These are phyloP conservation scores for Fusarium citri DNA, from an alignment of 2,329 filamentous ascomycete genomes.

Conservation along the genomic window DNA sequence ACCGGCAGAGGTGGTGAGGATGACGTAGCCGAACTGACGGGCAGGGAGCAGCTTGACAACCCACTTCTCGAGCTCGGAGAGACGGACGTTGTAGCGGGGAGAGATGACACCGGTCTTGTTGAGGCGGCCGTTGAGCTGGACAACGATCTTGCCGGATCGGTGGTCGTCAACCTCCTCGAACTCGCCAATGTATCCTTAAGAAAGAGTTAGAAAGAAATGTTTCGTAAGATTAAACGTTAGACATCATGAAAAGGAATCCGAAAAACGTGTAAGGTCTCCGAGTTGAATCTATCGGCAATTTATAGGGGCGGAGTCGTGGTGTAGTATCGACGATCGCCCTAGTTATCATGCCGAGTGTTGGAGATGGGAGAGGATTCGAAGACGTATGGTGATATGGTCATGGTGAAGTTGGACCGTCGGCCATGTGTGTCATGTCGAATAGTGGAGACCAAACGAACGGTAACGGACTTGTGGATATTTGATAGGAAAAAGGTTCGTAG, in stretches of 20 bases:
- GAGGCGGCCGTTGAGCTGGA: conserved; percentile 98
- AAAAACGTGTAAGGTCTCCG: conserved; percentile 98
- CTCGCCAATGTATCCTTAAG: conserved; percentile 97
- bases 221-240: conserved; percentile 93
- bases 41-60: conserved; percentile 98
- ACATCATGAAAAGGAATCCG: conserved; percentile 76
- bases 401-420: conserved; percentile 3
- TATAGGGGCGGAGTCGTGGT: conserved; percentile 99
- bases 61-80: conserved; percentile 99
- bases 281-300: conserved; percentile 95
- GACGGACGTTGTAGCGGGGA: conserved; percentile 99
- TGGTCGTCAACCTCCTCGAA: conserved; percentile 99
- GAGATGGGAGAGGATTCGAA: conserved; percentile 5
- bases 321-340: conserved; percentile 85
- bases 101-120: conserved; percentile 99
- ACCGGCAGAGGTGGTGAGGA: conserved; percentile 98
- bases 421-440: conserved; percentile 4
- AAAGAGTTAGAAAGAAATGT: conserved; percentile 78
- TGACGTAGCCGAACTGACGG: conserved; percentile 99
- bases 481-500: background rate
- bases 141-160: conserved; percentile 99
- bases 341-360: conserved; percentile 98
- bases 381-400: conserved; percentile 16
- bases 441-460: background rate
- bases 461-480: background rate